Conservation (phyloP, 768 basidiomycete genomes). For the Wakefieldia striispora region DNA sequence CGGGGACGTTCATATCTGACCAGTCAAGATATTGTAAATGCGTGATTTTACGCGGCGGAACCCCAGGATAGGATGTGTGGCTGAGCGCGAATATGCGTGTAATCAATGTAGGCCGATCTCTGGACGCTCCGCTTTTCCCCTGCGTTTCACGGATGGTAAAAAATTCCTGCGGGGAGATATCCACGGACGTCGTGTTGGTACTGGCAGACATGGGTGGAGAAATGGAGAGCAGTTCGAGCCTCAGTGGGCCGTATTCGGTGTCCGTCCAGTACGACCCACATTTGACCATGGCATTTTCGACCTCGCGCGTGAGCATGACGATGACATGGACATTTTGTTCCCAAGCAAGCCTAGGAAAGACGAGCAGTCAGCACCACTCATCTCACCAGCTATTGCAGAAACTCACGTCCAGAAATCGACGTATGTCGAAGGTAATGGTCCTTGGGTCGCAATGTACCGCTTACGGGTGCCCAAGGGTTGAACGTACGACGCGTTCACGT, state of each 20-base stretch:
- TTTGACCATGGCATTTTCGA: constrained; percentile 85
- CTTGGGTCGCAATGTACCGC: constrained; percentile 95
- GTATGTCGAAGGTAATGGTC: constrained; percentile 86
- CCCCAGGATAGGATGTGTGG: constrained; percentile 57
- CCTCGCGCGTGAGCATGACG: constrained; percentile 93
- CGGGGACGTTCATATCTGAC: constrained; percentile 96
- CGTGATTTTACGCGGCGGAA: constrained; percentile 62
- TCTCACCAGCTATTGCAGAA: not conserved
- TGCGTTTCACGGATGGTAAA: constrained; percentile 33
- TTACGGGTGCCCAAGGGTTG: constrained; percentile 80
- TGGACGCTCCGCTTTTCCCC: constrained; percentile 6
- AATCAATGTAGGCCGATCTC: constrained; percentile 35
- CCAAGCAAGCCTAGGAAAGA: constrained; percentile 67
- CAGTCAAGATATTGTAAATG: constrained; percentile 94
- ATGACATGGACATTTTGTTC: constrained; percentile 94
- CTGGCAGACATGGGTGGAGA: constrained; percentile 36
- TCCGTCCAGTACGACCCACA: constrained; percentile 89
- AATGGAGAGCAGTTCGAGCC: constrained; percentile 50
- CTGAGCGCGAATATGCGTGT: constrained; percentile 68
- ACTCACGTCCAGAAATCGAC: constrained; percentile 93
- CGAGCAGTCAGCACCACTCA: constrained; percentile 4
- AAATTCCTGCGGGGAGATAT: constrained; percentile 31
- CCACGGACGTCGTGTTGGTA: constrained; percentile 32
- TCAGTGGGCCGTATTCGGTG: constrained; percentile 66
- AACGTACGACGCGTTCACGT: constrained; percentile 93